Conservation (phyloP, 1,284 basidiomycete genomes). For the Cerrena zonata region DNA sequence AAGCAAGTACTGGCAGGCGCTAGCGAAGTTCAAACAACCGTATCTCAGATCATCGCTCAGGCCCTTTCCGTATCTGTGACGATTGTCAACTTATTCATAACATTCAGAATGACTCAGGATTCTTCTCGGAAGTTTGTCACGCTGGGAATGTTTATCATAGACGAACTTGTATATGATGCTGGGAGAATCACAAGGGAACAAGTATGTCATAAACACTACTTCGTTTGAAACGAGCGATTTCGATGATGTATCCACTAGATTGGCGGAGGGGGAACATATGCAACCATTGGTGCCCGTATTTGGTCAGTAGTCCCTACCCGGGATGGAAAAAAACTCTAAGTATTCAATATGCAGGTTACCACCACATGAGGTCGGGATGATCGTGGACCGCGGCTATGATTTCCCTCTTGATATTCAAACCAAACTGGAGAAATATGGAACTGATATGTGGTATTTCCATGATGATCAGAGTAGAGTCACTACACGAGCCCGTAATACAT, state of each 20-base stretch:
- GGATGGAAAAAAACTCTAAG: background rate
- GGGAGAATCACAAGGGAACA: slow-evolving; percentile 42
- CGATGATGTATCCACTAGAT: too few relatives aligned
- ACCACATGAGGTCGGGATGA: slow-evolving; percentile 64
- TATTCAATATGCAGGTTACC: slow-evolving; percentile 48
- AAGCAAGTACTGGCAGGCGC: too few relatives aligned
- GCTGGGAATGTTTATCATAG: slow-evolving; percentile 87
- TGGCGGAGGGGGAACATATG: slow-evolving; percentile 85
- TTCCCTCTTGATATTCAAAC: slow-evolving; percentile 60
- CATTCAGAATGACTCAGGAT: background rate
- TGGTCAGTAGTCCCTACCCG: slow-evolving; percentile 39
- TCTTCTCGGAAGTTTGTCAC: slow-evolving; percentile 43
- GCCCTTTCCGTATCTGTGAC: too few relatives aligned
- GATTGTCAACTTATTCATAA: too few relatives aligned
- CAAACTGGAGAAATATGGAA: slow-evolving; percentile 59
- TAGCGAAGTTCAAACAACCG: too few relatives aligned
- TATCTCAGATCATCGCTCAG: too few relatives aligned
- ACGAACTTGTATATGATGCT: slow-evolving; percentile 66
- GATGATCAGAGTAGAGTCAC: slow-evolving; percentile 46
- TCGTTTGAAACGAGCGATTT: too few relatives aligned
- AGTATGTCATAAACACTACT: too few relatives aligned
- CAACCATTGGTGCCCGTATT: slow-evolving; percentile 72
- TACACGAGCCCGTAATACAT: slow-evolving; percentile 77
- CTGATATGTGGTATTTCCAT: slow-evolving; percentile 79
- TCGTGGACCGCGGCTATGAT: slow-evolving; percentile 79